Evolutionary conservation across 2,329 filamentous ascomycete genomes (phyloP), one percentile per base, ranked within the genome.

Genomic region (Tothia fuscella): DNA sequence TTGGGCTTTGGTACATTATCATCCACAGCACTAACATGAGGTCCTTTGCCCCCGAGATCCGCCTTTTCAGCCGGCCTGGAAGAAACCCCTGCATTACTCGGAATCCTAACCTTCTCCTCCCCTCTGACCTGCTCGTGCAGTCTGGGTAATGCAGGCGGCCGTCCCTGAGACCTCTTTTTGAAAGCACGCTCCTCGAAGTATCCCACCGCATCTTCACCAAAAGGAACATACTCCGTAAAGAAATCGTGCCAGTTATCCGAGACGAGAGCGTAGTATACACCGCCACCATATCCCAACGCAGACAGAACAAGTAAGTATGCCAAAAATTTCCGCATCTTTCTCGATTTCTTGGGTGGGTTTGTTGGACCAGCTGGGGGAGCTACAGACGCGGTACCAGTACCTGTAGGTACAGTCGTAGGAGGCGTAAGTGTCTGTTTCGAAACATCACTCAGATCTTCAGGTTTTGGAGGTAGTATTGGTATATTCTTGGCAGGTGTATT

Each of bases 241-340:
- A 95, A 91, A 63, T 98, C 91, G 65, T 98, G 89, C 74, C 96
- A 98, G 65, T 86, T 94, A 69, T 98, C 91, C 57, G 82, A 93
- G 62, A 91, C 74, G 49, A 93, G 78, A 42, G 91, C 89, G 63
- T 93, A 91, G 71, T 83, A 94, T 42, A 95, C 80, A 51, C 89
- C 87, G 49, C 87, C 87, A 43, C 75, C 83, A 54, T 94, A 98
- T 29, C 82, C 79, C 33, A 93, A 63, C 5, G 77, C 76, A 20
- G 82, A 78, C 21, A 95, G 73, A 33, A 94, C 63, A 47, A 88
- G 66, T 37, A 95, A 63, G 42, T 82, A 83, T 50, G 88, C 65
- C 44, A 95, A 65, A 57, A 87, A 80, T 57, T 80, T 80, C 53
- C 84, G 74, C 57, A 94, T 75, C 45, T 82, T 76, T 48, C 83